Conservation (phyloP, 2,329 filamentous ascomycete species). For the Parafenestella ontariensis region DNA sequence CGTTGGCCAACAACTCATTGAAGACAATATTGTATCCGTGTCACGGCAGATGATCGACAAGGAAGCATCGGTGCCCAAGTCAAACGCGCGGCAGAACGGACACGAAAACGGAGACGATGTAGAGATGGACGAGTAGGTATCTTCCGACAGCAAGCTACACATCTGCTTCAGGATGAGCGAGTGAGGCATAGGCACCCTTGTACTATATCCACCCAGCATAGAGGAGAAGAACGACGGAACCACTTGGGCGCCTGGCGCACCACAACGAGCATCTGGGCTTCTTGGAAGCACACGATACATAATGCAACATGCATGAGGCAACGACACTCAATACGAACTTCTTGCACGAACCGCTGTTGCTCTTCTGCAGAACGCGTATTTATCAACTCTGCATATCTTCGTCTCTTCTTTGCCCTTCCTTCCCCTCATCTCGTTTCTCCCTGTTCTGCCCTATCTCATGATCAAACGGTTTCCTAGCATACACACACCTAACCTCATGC, state of each 20-base stretch:
- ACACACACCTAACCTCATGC: constrained; percentile 47
- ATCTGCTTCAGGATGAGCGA: constrained; percentile 10
- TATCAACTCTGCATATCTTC: background rate
- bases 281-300: constrained; percentile 7
- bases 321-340: constrained; percentile 6
- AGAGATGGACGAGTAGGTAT: constrained; percentile 44
- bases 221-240: background rate
- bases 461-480: constrained; percentile 32
- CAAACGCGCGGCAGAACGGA: constrained; percentile 37
- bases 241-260: constrained; percentile 4
- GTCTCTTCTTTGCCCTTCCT: background rate
- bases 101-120: constrained; percentile 39
- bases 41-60: constrained; percentile 99
- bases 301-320: constrained; percentile 22
- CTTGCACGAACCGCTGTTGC: background rate
- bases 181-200: background rate
- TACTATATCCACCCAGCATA: background rate
- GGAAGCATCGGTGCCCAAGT: constrained; percentile 85
- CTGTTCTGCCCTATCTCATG: constrained; percentile 10
- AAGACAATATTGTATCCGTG: constrained; percentile 99
- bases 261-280: background rate
- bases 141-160: constrained; percentile 1
- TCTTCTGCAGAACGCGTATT: background rate
- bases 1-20: constrained; percentile 93
- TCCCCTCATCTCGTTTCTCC: background rate